Evolutionary conservation across 441 rosid species (phyloP).

Genomic region (Populus hybrid): DNA sequence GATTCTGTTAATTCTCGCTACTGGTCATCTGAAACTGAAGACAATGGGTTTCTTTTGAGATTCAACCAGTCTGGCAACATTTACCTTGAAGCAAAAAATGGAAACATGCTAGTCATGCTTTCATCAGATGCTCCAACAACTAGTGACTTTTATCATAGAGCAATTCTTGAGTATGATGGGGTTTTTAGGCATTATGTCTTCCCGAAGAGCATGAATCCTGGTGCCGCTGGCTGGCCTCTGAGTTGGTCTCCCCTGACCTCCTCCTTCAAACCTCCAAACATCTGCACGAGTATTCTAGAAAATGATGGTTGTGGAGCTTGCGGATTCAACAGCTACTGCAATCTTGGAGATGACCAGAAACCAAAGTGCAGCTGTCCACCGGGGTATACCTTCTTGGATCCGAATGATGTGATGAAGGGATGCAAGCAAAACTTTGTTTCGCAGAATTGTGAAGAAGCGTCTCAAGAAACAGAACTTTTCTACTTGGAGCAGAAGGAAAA

Average conservation of each 20-base stretch:
- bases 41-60: constrained; percentile 8
- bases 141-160: neutral
- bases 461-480: constrained; percentile 1
- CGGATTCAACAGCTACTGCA: constrained; percentile 46
- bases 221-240: neutral
- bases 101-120: neutral
- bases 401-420: constrained; percentile 29
- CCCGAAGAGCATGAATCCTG: constrained; percentile 19
- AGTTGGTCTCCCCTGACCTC: neutral
- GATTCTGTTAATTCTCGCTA: constrained; percentile 2
- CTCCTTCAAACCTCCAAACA: constrained; percentile 22
- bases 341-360: constrained; percentile 16
- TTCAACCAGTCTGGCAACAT: constrained; percentile 31
- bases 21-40: neutral
- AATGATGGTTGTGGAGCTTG: constrained; percentile 30
- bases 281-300: constrained; percentile 2
- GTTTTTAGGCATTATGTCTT: constrained; percentile 13
- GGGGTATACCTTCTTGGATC: constrained; percentile 30
- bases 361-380: constrained; percentile 35
- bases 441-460: constrained; percentile 22
- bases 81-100: constrained; percentile 1
- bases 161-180: neutral
- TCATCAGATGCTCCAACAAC: neutral
- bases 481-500: neutral
- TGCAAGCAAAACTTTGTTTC: constrained; percentile 32